A percentile compares a stretch with the other conserved stretches of the same genome.
Evolutionary conservation across 2,329 filamentous ascomycete species (phyloP).

Genomic region (Corynespora cassiicola): DNA sequence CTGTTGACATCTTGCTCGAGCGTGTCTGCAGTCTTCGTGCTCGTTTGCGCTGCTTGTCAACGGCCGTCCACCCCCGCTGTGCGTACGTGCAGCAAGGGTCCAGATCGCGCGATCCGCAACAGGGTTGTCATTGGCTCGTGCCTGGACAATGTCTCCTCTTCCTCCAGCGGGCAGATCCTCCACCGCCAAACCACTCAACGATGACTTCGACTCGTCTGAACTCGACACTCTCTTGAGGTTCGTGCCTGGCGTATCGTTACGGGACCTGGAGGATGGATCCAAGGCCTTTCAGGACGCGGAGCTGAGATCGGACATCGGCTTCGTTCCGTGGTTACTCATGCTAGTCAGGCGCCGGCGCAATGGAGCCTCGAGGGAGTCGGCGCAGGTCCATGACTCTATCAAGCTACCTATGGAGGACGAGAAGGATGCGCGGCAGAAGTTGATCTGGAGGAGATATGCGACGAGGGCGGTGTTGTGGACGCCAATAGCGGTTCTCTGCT

Average conservation of each 20-base stretch:
- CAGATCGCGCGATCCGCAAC: constrained; percentile 11
- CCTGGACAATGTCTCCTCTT: constrained; percentile 30
- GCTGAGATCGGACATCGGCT: constrained; percentile 11
- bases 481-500: constrained; percentile 28
- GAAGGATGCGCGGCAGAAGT: constrained; percentile 20
- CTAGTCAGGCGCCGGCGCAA: constrained; percentile 30
- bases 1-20: too few relatives aligned
- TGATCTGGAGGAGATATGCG: constrained; percentile 24
- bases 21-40: too few relatives aligned
- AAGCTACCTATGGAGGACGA: constrained; percentile 24
- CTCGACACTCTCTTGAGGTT: constrained; percentile 20
- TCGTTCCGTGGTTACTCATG: constrained; percentile 40
- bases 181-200: constrained; percentile 28
- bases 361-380: constrained; percentile 13
- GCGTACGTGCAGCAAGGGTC: constrained; percentile 9
- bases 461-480: constrained; percentile 23
- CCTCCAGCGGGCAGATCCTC: constrained; percentile 4
- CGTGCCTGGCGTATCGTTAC: constrained; percentile 22
- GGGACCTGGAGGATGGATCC: constrained; percentile 33
- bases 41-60: too few relatives aligned
- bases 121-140: constrained; percentile 27
- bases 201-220: constrained; percentile 26
- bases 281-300: constrained; percentile 21
- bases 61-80: neutral
- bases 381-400: constrained; percentile 15